Conservation (phyloP, 176 grass and related monocot genomes). For the Thinopyrum elongatum region DNA sequence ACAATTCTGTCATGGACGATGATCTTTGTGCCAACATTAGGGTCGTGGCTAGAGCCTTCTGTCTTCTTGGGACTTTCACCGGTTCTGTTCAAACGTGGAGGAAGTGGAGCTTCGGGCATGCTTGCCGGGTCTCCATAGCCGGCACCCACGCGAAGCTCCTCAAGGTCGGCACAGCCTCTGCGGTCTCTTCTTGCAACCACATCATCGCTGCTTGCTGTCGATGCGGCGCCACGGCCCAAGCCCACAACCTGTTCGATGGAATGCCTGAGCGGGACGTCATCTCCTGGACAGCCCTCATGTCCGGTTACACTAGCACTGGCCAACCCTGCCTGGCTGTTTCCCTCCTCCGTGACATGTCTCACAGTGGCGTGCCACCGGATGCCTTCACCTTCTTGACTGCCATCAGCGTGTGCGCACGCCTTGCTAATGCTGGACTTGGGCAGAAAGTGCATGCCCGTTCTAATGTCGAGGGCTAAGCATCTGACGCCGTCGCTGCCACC, state of each 20-base stretch:
- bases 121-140: neutral
- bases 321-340: conserved; percentile 14
- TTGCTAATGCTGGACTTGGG: conserved; percentile 44
- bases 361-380: conserved; percentile 38
- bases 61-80: too few species aligned
- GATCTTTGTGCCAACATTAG: too few species aligned
- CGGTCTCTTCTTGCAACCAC: neutral
- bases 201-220: conserved; percentile 53
- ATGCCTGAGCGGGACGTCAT: conserved; percentile 45
- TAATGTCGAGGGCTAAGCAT: conserved; percentile 33
- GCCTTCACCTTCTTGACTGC: conserved; percentile 47
- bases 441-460: conserved; percentile 52
- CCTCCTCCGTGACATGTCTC: conserved; percentile 38
- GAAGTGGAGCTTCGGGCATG: too few species aligned
- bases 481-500: conserved; percentile 42
- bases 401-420: conserved; percentile 49
- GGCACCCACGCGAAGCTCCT: conserved; percentile 52
- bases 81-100: too few species aligned
- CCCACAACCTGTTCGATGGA: conserved; percentile 56
- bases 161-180: conserved; percentile 31
- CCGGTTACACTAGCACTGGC: conserved; percentile 44
- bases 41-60: too few species aligned
- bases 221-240: conserved; percentile 21
- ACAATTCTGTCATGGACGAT: too few species aligned
- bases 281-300: conserved; percentile 74